Evolutionary conservation across 2,329 filamentous ascomycete genomes (phyloP).

Genomic region (Gaeumannomyces tritici): DNA sequence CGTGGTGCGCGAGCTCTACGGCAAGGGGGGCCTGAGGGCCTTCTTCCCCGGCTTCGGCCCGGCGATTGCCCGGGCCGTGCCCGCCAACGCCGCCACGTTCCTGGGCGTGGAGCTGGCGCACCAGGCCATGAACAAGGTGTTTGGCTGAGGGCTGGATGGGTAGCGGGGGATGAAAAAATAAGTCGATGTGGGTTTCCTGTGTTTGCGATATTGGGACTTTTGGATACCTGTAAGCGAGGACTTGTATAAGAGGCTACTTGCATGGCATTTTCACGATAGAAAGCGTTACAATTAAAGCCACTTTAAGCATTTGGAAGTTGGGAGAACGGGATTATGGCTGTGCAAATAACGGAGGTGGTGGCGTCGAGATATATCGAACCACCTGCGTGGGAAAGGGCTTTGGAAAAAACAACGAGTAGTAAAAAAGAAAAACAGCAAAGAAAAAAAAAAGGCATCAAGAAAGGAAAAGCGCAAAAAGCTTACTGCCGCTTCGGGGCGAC

Average conservation of each 20-base stretch:
- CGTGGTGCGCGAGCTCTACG: constrained; percentile 76
- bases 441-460: too few relatives aligned
- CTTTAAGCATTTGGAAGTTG: too few relatives aligned
- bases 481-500: not conserved
- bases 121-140: constrained; percentile 69
- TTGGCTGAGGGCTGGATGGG: constrained; percentile 31
- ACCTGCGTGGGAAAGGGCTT: too few relatives aligned
- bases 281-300: too few relatives aligned
- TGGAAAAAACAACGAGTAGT: not conserved
- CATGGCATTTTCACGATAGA: too few relatives aligned
- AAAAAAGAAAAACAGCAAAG: not conserved
- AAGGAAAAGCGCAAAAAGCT: not conserved
- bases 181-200: not conserved
- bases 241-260: too few relatives aligned
- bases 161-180: not conserved
- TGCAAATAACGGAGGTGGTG: too few relatives aligned
- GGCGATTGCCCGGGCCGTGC: constrained; percentile 83
- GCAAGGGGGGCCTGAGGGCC: constrained; percentile 70
- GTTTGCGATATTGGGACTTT: too few relatives aligned
- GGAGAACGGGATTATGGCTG: too few relatives aligned
- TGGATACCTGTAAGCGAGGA: too few relatives aligned
- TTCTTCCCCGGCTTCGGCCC: constrained; percentile 98
- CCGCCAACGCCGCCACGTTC: constrained; percentile 94
- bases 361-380: too few relatives aligned
- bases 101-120: constrained; percentile 77